These are phyloP conservation scores for Dryadomyces sulphureus DNA, from an alignment of 2,329 filamentous ascomycete species.

Conservation along the genomic window DNA sequence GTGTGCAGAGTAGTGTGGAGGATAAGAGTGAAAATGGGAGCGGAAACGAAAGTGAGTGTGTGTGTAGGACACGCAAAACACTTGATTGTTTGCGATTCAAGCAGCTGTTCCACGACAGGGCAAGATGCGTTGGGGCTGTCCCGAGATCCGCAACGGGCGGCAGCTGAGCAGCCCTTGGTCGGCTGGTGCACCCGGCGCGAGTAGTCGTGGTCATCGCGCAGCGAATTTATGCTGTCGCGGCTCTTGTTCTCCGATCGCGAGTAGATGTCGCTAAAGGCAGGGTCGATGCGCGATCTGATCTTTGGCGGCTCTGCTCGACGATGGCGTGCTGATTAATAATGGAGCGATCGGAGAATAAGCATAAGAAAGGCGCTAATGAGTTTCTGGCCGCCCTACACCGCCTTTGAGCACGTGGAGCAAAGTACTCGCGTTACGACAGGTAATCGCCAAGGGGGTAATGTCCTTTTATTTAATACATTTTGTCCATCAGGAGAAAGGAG, in stretches of 20 bases:
- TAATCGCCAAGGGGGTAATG: not conserved
- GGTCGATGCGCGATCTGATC: conserved; percentile 49
- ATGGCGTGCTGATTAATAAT: not conserved
- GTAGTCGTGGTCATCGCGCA: conserved; percentile 52
- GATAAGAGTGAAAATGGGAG: not conserved
- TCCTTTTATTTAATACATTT: conserved; percentile 5
- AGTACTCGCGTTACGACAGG: conserved; percentile 1
- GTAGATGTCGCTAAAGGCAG: conserved; percentile 42
- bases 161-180: too few species aligned
- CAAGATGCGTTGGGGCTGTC: too few species aligned
- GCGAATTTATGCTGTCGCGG: conserved; percentile 46
- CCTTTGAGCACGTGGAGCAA: conserved; percentile 4
- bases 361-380: not conserved
- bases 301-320: not conserved
- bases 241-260: conserved; percentile 38
- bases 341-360: not conserved
- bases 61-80: too few species aligned
- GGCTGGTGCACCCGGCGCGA: conserved; percentile 42
- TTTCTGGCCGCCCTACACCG: not conserved
- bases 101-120: too few species aligned
- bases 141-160: too few species aligned
- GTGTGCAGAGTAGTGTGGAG: too few species aligned
- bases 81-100: too few species aligned
- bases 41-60: too few species aligned
- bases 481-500: not conserved